These are phyloP conservation scores for Lachancea sp. DNA, from an alignment of 805 yeast genomes.

Conservation along the genomic window DNA sequence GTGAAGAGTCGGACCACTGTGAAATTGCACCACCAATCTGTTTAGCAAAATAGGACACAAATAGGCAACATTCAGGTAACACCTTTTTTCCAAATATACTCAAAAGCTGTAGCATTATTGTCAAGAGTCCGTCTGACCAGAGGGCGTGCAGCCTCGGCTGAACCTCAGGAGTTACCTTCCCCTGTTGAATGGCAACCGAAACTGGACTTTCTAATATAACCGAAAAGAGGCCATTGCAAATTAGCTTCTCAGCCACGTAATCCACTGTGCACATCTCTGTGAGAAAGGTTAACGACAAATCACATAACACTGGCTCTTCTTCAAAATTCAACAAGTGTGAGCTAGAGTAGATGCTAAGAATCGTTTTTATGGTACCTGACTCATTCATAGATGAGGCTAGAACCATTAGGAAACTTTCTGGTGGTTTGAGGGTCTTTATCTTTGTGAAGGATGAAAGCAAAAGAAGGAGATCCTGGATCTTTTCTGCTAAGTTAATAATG, in stretches of 20 bases:
- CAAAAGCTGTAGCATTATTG: conserved; percentile 55
- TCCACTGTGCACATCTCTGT: conserved; percentile 60
- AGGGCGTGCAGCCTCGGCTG: conserved; percentile 58
- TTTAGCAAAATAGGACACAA: conserved; percentile 53
- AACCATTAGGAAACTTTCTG: conserved; percentile 41
- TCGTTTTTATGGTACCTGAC: conserved; percentile 54
- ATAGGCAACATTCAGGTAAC: conserved; percentile 58
- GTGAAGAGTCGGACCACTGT: conserved; percentile 52
- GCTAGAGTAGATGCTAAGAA: conserved; percentile 60
- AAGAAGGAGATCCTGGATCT: conserved; percentile 58
- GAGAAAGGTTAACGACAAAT: conserved; percentile 59
- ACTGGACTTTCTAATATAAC: conserved; percentile 70
- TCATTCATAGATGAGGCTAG: conserved; percentile 49
- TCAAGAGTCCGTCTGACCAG: conserved; percentile 83
- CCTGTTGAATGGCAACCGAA: conserved; percentile 59
- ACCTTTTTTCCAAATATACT: conserved; percentile 57
- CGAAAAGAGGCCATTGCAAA: conserved; percentile 57
- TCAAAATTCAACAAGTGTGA: conserved; percentile 56
- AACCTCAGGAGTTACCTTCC: conserved; percentile 47
- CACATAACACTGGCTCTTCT: conserved; percentile 66
- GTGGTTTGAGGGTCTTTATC: conserved; percentile 44
- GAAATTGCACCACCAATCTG: conserved; percentile 60
- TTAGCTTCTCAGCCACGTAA: conserved; percentile 58
- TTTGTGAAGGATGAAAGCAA: conserved; percentile 59
- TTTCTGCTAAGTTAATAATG: conserved; percentile 38